Base-by-base conservation (phyloP, 2,329 filamentous ascomycete species). In the Lasiodiplodia hormozganensis region DNA sequence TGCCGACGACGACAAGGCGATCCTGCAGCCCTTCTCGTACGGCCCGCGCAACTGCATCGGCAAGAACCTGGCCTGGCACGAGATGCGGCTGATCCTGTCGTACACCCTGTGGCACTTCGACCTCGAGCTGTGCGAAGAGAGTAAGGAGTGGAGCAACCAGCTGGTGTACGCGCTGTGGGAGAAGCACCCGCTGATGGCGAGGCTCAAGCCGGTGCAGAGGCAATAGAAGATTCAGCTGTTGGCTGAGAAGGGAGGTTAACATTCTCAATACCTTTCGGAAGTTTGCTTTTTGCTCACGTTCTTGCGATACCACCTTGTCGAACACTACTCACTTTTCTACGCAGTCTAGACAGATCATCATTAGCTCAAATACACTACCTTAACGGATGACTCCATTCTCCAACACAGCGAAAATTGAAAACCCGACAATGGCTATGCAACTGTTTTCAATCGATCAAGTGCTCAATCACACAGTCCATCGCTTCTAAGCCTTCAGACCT, bases 31-130 rank as follows among this genome's bases (percentile, higher is more conserved):
- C 0, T 78, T 79, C 40, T 74, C 71, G 0, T 53, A 69, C 34
- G 77, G 76, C 0, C 76, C 76, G 2, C 69, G 76, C 18, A 74
- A 74, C 49, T 79, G 77, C 62, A 51, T 79, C 14, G 77, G 77
- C 6, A 79, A 77, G 70, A 79, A 64, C 57, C 71, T 81, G 12
- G 79, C 79, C 1, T 77, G 76, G 65, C 74, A 76, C 12, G 79
- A 81, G 69, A 76, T 80, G 71, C 72, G 77, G 2, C 54, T 84
- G 2, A 76, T 80, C 2, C 68, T 83, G 23, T 74, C 80, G 7
- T 79, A 79, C 68, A 51, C 83, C 36, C 43, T 83, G 3, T 83
- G 74, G 73, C 73, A 74, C 1, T 83, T 83, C 65, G 79, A 84
- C 71, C 62, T 81, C 31, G 73, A 78, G 67, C 69, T 80, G 23